These are phyloP conservation scores for Podochytrium sp. DNA, from an alignment of 192 early-diverging fungal species.

Conservation along the genomic window DNA sequence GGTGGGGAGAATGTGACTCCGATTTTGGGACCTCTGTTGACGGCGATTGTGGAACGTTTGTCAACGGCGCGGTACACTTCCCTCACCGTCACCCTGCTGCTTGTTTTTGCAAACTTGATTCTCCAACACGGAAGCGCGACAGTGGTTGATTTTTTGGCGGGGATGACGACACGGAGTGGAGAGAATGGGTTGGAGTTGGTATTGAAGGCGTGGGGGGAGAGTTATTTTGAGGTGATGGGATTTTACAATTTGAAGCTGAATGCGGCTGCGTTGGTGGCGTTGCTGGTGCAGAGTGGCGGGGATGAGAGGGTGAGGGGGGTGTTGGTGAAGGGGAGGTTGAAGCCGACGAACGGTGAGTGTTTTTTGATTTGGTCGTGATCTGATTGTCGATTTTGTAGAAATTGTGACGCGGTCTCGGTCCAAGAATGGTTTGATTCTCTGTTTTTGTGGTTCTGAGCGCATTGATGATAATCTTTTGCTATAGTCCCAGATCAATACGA, in stretches of 20 bases:
- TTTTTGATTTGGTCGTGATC: conserved; percentile 8
- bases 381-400: conserved; percentile 30
- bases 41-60: conserved; percentile 73
- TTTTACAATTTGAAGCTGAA: conserved; percentile 84
- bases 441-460: not conserved
- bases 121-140: conserved; percentile 63
- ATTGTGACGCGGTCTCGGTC: conserved; percentile 64
- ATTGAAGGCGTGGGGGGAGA: conserved; percentile 80
- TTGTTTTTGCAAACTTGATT: conserved; percentile 87
- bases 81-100: conserved; percentile 83
- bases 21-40: conserved; percentile 78
- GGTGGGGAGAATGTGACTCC: conserved; percentile 65
- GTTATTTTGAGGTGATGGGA: conserved; percentile 80
- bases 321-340: conserved; percentile 81
- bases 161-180: conserved; percentile 45
- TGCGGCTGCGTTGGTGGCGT: conserved; percentile 75
- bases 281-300: conserved; percentile 57
- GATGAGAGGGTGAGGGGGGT: conserved; percentile 71
- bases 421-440: conserved; percentile 41
- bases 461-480: not conserved
- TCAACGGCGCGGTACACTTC: conserved; percentile 73
- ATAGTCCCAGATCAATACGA: conserved; percentile 81
- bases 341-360: conserved; percentile 48
- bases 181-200: conserved; percentile 78
- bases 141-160: conserved; percentile 73